Evolutionary conservation across 2,329 filamentous ascomycete species (phyloP).

Genomic region (Teratosphaeria pseudoeucalypti): DNA sequence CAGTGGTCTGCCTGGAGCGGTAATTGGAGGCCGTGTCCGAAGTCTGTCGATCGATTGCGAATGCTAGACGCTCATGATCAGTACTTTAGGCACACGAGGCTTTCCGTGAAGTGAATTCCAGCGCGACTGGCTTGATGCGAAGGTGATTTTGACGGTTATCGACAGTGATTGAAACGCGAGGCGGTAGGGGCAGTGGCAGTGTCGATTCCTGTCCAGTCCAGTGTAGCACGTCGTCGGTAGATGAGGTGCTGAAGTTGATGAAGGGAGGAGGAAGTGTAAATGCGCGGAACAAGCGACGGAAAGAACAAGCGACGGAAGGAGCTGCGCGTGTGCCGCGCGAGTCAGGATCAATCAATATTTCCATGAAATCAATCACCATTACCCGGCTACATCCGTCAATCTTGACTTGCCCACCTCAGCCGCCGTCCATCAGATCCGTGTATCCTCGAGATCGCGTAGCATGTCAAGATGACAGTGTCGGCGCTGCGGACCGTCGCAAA

Average conservation of each 20-base stretch:
- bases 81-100: neutral
- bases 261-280: neutral
- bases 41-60: neutral
- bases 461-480: slow-evolving; percentile 35
- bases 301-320: neutral
- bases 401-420: neutral
- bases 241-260: neutral
- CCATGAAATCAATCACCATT: neutral
- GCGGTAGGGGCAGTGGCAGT: neutral
- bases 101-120: neutral
- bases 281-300: neutral
- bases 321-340: neutral
- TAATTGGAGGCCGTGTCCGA: no score
- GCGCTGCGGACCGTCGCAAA: slow-evolving; percentile 45
- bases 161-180: neutral
- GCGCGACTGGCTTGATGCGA: neutral
- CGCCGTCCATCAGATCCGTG: neutral
- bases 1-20: neutral
- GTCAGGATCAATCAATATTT: neutral
- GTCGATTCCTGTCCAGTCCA: neutral
- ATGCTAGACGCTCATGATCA: neutral
- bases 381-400: neutral
- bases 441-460: neutral
- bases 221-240: neutral
- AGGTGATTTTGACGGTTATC: neutral